A percentile compares a stretch with the other conserved stretches of the same genome.
These are phyloP conservation scores for Coniella lustricola DNA, from an alignment of 2,329 filamentous ascomycete species.

Conservation along the genomic window DNA sequence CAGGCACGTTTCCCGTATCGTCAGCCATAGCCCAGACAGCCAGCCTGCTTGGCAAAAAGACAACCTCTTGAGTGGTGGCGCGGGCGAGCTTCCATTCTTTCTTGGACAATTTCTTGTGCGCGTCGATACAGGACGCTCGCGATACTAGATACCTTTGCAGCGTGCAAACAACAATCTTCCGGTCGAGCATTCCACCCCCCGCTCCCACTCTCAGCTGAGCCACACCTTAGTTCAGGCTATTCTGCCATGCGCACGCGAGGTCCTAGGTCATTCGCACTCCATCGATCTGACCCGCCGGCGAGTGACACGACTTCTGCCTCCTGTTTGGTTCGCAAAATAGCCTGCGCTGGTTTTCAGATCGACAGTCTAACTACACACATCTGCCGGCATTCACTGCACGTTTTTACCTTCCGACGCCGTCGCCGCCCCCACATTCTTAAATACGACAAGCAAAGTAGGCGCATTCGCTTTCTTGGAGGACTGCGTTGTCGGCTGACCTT, in stretches of 20 bases:
- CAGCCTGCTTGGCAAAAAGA: neutral
- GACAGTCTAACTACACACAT: neutral
- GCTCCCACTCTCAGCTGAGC: neutral
- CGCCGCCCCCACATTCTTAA: neutral
- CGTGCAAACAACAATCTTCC: constrained; percentile 4
- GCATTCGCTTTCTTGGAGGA: neutral
- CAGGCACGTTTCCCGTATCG: neutral
- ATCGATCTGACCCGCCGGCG: constrained; percentile 5
- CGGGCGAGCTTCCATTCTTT: too few species aligned
- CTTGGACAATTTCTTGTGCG: neutral
- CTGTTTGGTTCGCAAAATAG: neutral
- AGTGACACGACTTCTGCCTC: neutral
- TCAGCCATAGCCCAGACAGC: neutral
- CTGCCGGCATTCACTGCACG: too few species aligned
- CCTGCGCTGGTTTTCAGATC: neutral
- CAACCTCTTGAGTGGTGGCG: neutral
- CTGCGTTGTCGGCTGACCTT: neutral
- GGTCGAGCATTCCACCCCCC: constrained; percentile 6
- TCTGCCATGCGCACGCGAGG: constrained; percentile 13
- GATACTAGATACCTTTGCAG: neutral
- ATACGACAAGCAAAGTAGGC: neutral
- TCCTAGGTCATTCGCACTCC: constrained; percentile 1
- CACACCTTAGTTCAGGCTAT: constrained; percentile 6
- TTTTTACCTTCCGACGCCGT: too few species aligned
- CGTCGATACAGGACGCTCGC: neutral